These are phyloP conservation scores for Colletotrichum sp. DNA, from an alignment of 2,329 filamentous ascomycete genomes.

Conservation along the genomic window DNA sequence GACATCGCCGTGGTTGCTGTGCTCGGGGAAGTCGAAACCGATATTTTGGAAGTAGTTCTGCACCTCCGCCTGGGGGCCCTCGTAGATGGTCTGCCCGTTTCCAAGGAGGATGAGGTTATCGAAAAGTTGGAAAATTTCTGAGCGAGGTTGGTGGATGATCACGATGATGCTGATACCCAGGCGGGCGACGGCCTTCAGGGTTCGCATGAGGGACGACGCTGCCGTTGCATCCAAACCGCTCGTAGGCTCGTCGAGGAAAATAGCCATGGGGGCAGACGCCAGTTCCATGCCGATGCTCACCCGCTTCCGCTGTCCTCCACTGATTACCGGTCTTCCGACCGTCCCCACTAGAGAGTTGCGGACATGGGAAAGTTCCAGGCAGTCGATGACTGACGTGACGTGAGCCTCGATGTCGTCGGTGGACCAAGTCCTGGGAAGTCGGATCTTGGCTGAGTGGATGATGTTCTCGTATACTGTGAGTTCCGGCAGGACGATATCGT, in stretches of 20 bases:
- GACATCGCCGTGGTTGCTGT: slow-evolving; percentile 60
- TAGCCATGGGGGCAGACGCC: slow-evolving; percentile 59
- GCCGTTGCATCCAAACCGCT: slow-evolving; percentile 60
- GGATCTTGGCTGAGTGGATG: slow-evolving; percentile 60
- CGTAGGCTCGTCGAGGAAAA: slow-evolving; percentile 60
- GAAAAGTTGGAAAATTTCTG: slow-evolving; percentile 62
- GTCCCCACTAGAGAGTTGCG: slow-evolving; percentile 57
- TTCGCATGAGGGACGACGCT: slow-evolving; percentile 59
- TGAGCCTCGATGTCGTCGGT: slow-evolving; percentile 54
- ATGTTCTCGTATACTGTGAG: slow-evolving; percentile 68
- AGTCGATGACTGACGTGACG: slow-evolving; percentile 62
- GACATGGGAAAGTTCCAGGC: slow-evolving; percentile 56
- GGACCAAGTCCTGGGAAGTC: slow-evolving; percentile 56
- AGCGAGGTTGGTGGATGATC: slow-evolving; percentile 65
- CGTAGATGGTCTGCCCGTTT: slow-evolving; percentile 60
- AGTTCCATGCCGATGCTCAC: slow-evolving; percentile 66
- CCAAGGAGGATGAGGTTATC: slow-evolving; percentile 61
- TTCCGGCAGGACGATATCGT: slow-evolving; percentile 64
- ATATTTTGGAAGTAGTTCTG: slow-evolving; percentile 55
- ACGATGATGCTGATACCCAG: slow-evolving; percentile 62
- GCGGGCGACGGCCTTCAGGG: slow-evolving; percentile 56
- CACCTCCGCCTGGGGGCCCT: slow-evolving; percentile 48
- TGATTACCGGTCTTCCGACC: slow-evolving; percentile 55
- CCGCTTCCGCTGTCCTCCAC: slow-evolving; percentile 62
- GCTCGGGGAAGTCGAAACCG: slow-evolving; percentile 54